Conservation (phyloP, 805 yeast genomes). For the Scheffersomyces stipitis region DNA sequence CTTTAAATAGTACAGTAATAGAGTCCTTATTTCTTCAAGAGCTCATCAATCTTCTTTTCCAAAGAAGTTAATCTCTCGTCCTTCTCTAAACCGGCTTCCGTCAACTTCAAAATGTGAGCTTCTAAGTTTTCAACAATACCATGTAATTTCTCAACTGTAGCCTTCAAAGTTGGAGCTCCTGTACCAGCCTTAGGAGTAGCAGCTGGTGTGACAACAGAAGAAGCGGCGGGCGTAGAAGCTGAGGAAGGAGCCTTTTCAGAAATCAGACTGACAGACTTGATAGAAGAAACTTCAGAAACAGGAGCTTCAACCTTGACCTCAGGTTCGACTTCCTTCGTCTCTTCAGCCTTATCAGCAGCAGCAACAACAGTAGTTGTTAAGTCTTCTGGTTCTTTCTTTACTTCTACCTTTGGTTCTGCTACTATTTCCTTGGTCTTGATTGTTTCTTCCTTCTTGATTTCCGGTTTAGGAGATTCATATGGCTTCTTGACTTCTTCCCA, state of each 20-base stretch:
- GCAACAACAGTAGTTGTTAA: slow-evolving; percentile 5
- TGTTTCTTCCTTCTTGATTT: slow-evolving; percentile 12
- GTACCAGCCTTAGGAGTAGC: slow-evolving; percentile 19
- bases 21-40: slow-evolving; percentile 41
- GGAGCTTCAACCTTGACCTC: slow-evolving; percentile 10
- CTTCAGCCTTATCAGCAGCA: slow-evolving; percentile 11
- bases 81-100: slow-evolving; percentile 57
- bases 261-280: background rate
- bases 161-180: slow-evolving; percentile 64
- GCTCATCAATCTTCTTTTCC: slow-evolving; percentile 60
- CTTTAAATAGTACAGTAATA: background rate
- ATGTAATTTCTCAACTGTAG: slow-evolving; percentile 67
- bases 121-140: slow-evolving; percentile 58
- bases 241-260: too few species aligned
- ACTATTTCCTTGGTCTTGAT: slow-evolving; percentile 1
- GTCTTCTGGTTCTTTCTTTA: slow-evolving; percentile 4
- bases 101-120: slow-evolving; percentile 49
- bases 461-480: too few species aligned
- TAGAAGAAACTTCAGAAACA: background rate
- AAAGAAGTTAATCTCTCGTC: slow-evolving; percentile 59
- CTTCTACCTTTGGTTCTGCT: slow-evolving; percentile 1
- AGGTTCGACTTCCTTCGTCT: slow-evolving; percentile 14
- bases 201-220: slow-evolving; percentile 9
- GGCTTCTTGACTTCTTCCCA: slow-evolving; percentile 42
- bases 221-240: slow-evolving; percentile 10